These are phyloP conservation scores for Suillus discolor DNA, from an alignment of 768 basidiomycete genomes.

Conservation along the genomic window DNA sequence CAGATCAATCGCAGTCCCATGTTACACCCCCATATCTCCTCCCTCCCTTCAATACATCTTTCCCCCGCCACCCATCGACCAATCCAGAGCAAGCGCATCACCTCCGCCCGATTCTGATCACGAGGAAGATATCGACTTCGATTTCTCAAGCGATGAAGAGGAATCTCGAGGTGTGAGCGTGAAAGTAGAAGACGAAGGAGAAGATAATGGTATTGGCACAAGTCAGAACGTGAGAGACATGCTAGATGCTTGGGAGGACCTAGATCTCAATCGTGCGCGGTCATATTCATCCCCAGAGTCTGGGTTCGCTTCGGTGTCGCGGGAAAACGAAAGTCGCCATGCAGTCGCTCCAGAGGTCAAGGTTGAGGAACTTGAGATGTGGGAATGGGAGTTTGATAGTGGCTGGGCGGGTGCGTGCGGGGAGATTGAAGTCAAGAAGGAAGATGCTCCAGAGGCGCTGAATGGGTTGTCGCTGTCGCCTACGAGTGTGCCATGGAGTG, in stretches of 20 bases:
- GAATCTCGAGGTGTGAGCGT: constrained; percentile 6
- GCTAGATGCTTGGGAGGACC: constrained; percentile 71
- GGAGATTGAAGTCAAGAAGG: constrained; percentile 47
- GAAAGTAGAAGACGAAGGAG: constrained; percentile 28
- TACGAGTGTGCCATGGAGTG: constrained; percentile 6
- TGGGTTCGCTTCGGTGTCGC: constrained; percentile 15
- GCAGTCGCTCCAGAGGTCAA: constrained; percentile 39
- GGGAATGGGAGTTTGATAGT: constrained; percentile 38
- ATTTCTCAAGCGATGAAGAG: constrained; percentile 23
- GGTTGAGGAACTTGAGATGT: constrained; percentile 44
- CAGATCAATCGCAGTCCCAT: constrained; percentile 58
- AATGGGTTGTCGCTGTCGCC: constrained; percentile 1
- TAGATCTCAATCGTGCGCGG: constrained; percentile 38
- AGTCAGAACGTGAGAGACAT: constrained; percentile 66
- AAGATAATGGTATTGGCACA: constrained; percentile 38
- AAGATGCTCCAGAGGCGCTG: constrained; percentile 27
- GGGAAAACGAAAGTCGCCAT: constrained; percentile 23
- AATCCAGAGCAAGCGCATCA: constrained; percentile 51
- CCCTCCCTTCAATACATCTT: constrained; percentile 22
- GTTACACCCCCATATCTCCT: constrained; percentile 48
- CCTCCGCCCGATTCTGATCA: constrained; percentile 68
- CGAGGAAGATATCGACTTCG: constrained; percentile 42
- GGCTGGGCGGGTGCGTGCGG: constrained; percentile 28
- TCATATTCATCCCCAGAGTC: background rate
- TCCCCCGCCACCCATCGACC: constrained; percentile 28